Evolutionary conservation across 139 green algal species (phyloP).

Genomic region (Auxenochlorella pyrenoidosa): DNA sequence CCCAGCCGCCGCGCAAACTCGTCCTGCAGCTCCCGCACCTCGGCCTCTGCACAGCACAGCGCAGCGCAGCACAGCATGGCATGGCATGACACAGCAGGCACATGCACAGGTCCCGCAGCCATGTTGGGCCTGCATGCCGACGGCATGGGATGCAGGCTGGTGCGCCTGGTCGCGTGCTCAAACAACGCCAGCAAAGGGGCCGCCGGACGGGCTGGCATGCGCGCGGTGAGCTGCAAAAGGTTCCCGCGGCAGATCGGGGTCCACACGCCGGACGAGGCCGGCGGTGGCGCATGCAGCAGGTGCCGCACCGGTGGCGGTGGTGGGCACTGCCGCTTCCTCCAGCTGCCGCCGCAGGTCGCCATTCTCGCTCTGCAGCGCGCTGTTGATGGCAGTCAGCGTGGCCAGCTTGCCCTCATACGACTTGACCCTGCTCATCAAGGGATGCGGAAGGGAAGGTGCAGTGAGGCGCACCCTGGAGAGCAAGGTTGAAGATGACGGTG

Average conservation of each 20-base stretch:
- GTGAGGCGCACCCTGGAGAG: too few species aligned
- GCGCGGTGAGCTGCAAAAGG: too few species aligned
- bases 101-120: too few species aligned
- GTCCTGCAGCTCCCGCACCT: slow-evolving; percentile 78
- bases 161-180: not conserved
- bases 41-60: slow-evolving; percentile 4
- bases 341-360: slow-evolving; percentile 76
- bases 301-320: slow-evolving; percentile 11
- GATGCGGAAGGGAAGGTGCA: not conserved
- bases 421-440: slow-evolving; percentile 64
- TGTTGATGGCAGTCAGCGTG: slow-evolving; percentile 87
- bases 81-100: not conserved
- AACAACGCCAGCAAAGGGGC: too few species aligned
- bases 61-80: too few species aligned
- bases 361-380: slow-evolving; percentile 81
- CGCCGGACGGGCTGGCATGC: too few species aligned
- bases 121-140: not conserved
- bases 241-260: too few species aligned
- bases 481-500: too few species aligned
- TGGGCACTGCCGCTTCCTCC: slow-evolving; percentile 17
- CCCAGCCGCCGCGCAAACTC: slow-evolving; percentile 84
- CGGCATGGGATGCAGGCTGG: not conserved
- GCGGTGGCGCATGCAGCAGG: not conserved
- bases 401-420: slow-evolving; percentile 87
- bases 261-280: not conserved